Percentiles rank a stretch among this genome's conserved stretches.
phyloP scores from a whole-genome alignment of 176 grass and related monocot genomes.

The Lolium rigidum region DNA sequence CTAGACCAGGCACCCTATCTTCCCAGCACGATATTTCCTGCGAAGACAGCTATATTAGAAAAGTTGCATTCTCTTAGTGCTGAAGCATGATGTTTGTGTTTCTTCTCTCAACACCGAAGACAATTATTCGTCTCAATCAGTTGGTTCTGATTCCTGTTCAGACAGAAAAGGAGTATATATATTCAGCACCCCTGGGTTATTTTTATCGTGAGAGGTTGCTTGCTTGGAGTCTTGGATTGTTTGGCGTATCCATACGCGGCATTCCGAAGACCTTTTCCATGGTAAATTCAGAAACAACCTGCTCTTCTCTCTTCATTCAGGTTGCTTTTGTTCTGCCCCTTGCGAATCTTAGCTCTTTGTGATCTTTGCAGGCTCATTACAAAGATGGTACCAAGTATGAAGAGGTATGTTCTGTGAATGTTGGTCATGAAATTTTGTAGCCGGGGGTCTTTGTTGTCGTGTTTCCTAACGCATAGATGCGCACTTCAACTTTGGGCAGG shows the following conservation, averaged over 20 bases:
- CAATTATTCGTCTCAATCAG: neutral
- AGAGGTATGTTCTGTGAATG: neutral
- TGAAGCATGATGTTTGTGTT: conserved; percentile 22
- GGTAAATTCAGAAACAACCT: conserved; percentile 43
- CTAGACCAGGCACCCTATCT: neutral
- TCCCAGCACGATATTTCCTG: neutral
- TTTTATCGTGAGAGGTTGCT: neutral
- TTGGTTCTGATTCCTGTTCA: conserved; percentile 1
- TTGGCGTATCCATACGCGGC: neutral
- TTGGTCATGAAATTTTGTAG: neutral
- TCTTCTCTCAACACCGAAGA: neutral
- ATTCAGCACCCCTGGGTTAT: neutral
- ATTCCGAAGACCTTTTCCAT: neutral
- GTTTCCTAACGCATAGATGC: neutral
- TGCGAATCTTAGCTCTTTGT: neutral
- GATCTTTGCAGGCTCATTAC: conserved; percentile 27
- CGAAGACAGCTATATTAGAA: conserved; percentile 4
- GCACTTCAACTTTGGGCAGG: conserved; percentile 29
- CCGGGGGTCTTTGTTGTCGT: neutral
- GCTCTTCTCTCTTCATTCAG: neutral
- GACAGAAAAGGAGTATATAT: conserved; percentile 6
- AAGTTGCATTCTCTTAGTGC: conserved; percentile 25
- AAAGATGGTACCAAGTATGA: conserved; percentile 21
- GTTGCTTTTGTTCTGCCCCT: neutral
- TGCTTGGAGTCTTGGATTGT: neutral